phyloP scores from a whole-genome alignment of 352 stramenopile genomes.

The Pythium periplocum region DNA sequence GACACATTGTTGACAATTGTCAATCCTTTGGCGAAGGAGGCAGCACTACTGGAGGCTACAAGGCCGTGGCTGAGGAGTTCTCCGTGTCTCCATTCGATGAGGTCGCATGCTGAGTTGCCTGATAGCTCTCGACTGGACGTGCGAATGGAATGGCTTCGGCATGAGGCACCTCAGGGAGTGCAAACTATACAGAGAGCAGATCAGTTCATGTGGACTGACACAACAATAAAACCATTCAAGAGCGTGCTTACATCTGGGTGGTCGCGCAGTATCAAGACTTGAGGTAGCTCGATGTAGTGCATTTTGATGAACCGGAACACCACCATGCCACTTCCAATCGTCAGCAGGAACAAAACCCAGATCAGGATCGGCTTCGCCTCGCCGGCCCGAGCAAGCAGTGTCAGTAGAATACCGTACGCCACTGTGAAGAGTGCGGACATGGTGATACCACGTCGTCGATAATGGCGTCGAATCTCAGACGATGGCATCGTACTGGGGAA shows the following conservation, averaged over 20 bases:
- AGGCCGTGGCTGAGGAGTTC: too few relatives aligned
- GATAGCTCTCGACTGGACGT: conserved; percentile 41
- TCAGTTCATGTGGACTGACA: too few relatives aligned
- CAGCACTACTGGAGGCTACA: too few relatives aligned
- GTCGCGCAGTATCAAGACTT: conserved; percentile 57
- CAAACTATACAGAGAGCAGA: conserved; percentile 31
- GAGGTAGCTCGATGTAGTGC: conserved; percentile 63
- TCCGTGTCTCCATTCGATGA: neutral
- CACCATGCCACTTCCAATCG: conserved; percentile 51
- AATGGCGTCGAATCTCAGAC: conserved; percentile 46
- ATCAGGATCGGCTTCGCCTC: conserved; percentile 31
- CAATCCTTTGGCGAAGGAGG: too few relatives aligned
- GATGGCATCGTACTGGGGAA: conserved; percentile 47
- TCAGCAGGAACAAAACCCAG: conserved; percentile 55
- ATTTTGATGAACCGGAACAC: conserved; percentile 68
- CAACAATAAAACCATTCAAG: too few relatives aligned
- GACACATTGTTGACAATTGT: too few relatives aligned
- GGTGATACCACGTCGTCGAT: conserved; percentile 34
- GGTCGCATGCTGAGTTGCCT: conserved; percentile 7
- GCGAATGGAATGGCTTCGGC: conserved; percentile 60
- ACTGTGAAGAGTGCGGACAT: conserved; percentile 39
- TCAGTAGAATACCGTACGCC: conserved; percentile 33
- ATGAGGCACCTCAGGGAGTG: conserved; percentile 24
- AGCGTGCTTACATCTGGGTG: conserved; percentile 46
- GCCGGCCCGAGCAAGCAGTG: conserved; percentile 30